phyloP scores from a whole-genome alignment of 1,139 yeast genomes.

The Zygosaccharomyces pseudobailii region DNA sequence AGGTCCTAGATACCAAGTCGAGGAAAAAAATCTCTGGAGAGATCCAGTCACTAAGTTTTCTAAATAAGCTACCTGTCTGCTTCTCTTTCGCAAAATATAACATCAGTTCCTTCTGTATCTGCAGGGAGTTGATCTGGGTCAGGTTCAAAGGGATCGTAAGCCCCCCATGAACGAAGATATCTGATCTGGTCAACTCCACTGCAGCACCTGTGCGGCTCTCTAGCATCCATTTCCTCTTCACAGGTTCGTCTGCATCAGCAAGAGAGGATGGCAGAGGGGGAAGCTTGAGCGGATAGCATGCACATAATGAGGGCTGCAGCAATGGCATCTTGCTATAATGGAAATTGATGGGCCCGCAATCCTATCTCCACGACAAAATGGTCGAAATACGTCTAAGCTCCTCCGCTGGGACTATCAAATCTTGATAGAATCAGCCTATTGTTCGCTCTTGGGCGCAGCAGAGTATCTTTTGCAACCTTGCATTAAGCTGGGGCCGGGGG shows the following conservation, averaged over 20 bases:
- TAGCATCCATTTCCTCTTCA: constrained; percentile 33
- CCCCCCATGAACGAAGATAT: constrained; percentile 65
- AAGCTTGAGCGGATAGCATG: constrained; percentile 30
- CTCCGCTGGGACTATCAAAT: background rate
- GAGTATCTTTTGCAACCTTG: background rate
- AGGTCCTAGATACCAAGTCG: constrained; percentile 51
- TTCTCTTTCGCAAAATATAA: constrained; percentile 24
- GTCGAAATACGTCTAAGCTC: background rate
- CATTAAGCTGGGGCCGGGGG: background rate
- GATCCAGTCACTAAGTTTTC: constrained; percentile 40
- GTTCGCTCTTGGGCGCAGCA: background rate
- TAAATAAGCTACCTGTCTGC: constrained; percentile 18
- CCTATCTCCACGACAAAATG: background rate
- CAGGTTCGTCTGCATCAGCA: constrained; percentile 19
- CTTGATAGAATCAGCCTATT: background rate
- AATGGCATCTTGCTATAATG: constrained; percentile 29
- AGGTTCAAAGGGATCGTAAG: constrained; percentile 54
- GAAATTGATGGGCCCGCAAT: background rate
- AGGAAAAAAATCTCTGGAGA: constrained; percentile 55
- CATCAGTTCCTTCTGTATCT: constrained; percentile 28
- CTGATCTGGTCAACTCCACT: constrained; percentile 50
- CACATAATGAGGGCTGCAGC: constrained; percentile 35
- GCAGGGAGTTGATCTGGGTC: constrained; percentile 35
- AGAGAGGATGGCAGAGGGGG: constrained; percentile 22
- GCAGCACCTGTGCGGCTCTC: constrained; percentile 67